Conservation (phyloP, 2,329 filamentous ascomycete genomes). For the Epichloe amarillans region DNA sequence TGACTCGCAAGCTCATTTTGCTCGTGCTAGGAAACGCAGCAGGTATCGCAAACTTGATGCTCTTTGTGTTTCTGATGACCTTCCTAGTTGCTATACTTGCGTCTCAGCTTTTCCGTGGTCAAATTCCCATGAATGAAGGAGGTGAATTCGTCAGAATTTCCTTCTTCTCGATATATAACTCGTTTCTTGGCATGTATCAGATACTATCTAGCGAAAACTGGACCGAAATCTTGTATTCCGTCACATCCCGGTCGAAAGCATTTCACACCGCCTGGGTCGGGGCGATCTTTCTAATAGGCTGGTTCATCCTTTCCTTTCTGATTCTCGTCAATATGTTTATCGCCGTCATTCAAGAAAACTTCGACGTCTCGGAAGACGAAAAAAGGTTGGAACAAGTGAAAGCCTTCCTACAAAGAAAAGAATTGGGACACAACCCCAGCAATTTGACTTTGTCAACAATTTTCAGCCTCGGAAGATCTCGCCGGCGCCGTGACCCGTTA, state of each 20-base stretch:
- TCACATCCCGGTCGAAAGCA: conserved; percentile 53
- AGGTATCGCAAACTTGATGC: conserved; percentile 85
- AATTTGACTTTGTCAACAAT: conserved; percentile 67
- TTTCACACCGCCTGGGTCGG: conserved; percentile 82
- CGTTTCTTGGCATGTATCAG: conserved; percentile 96
- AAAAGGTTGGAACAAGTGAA: conserved; percentile 95
- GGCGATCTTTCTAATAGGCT: conserved; percentile 78
- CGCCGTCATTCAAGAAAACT: conserved; percentile 99
- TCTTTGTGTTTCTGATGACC: conserved; percentile 93
- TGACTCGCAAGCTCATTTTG: conserved; percentile 75
- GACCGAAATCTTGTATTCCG: conserved; percentile 75
- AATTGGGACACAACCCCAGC: conserved; percentile 57
- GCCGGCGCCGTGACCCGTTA: conserved; percentile 61
- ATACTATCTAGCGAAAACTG: conserved; percentile 93
- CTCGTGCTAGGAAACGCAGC: conserved; percentile 82
- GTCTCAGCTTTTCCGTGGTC: conserved; percentile 79
- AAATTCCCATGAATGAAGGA: conserved; percentile 51
- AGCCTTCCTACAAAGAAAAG: conserved; percentile 83
- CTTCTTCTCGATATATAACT: conserved; percentile 87
- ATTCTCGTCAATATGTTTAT: conserved; percentile 99
- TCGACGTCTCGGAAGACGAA: conserved; percentile 96
- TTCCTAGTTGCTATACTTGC: conserved; percentile 91
- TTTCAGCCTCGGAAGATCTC: conserved; percentile 47
- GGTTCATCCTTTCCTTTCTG: conserved; percentile 92
- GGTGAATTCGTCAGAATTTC: conserved; percentile 55